phyloP scores from a whole-genome alignment of 768 basidiomycete species.

The Mycena latifolia region DNA sequence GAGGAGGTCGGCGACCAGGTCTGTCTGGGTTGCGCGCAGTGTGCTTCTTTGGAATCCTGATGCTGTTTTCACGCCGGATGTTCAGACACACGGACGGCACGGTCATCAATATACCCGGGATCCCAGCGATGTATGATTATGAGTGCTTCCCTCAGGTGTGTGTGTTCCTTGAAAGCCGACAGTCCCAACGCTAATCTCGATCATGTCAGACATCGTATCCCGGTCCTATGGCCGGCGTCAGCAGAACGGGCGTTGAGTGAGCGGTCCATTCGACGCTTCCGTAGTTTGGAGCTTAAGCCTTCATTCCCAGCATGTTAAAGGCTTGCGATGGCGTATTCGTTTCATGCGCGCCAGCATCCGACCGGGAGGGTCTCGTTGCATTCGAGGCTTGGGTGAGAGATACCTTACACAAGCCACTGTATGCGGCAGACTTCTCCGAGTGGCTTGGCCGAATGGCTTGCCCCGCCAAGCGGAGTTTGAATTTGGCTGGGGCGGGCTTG shows the following conservation, averaged over 20 bases:
- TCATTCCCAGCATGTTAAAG: slow-evolving; percentile 5
- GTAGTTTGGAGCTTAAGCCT: background rate
- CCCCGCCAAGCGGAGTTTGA: no score
- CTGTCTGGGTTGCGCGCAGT: background rate
- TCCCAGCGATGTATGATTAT: slow-evolving; percentile 25
- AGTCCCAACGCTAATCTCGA: no score
- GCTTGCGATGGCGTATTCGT: slow-evolving; percentile 12
- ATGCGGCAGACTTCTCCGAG: no score
- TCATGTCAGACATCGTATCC: background rate
- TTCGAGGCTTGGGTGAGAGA: background rate
- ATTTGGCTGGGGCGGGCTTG: no score
- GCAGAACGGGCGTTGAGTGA: no score
- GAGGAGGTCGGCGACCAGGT: slow-evolving; percentile 37
- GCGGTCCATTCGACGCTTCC: background rate
- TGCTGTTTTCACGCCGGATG: background rate
- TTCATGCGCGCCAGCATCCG: background rate
- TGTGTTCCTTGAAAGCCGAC: no score
- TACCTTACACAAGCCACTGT: slow-evolving; percentile 3
- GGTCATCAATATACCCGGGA: slow-evolving; percentile 8
- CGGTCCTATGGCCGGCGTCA: background rate
- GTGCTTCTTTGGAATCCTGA: no score
- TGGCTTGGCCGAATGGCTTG: no score
- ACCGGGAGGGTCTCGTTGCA: slow-evolving; percentile 10
- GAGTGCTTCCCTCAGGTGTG: slow-evolving; percentile 9
- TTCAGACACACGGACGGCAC: slow-evolving; percentile 11